phyloP scores from a whole-genome alignment of 140 eudicot species.

The Artemisia princeps region DNA sequence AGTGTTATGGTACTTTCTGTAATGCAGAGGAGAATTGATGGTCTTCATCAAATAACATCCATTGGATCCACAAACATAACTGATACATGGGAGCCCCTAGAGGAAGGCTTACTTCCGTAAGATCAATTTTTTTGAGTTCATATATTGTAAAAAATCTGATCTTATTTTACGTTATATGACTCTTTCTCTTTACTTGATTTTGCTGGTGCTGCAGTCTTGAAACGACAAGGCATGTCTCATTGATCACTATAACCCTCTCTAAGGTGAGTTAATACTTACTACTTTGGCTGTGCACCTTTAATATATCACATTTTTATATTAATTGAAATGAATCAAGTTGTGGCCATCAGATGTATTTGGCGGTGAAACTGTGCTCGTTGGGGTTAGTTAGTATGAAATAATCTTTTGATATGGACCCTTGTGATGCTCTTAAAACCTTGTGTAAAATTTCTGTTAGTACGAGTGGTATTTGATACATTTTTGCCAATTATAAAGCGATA shows the following conservation, averaged over 20 bases:
- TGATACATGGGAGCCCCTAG: no score
- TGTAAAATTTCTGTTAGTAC: neutral
- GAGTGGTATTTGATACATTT: neutral
- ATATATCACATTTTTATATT: neutral
- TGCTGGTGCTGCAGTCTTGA: conserved; percentile 47
- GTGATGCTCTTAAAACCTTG: neutral
- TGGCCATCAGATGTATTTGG: neutral
- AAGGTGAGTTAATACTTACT: conserved; percentile 49
- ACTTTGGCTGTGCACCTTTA: neutral
- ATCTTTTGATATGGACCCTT: neutral
- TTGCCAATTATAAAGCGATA: no score
- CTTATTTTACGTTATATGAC: neutral
- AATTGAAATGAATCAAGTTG: neutral
- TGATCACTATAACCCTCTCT: conserved; percentile 86
- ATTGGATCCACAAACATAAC: no score
- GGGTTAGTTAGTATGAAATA: neutral
- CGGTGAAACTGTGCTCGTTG: no score
- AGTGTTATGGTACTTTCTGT: no score
- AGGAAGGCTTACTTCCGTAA: no score
- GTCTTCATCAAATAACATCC: no score
- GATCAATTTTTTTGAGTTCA: no score
- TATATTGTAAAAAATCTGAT: conserved; percentile 8
- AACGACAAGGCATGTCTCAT: conserved; percentile 90
- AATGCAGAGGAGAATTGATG: no score
- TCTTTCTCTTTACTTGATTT: neutral